Base-by-base conservation (phyloP, 805 yeast genomes). In the Maudiozyma bulderi region DNA sequence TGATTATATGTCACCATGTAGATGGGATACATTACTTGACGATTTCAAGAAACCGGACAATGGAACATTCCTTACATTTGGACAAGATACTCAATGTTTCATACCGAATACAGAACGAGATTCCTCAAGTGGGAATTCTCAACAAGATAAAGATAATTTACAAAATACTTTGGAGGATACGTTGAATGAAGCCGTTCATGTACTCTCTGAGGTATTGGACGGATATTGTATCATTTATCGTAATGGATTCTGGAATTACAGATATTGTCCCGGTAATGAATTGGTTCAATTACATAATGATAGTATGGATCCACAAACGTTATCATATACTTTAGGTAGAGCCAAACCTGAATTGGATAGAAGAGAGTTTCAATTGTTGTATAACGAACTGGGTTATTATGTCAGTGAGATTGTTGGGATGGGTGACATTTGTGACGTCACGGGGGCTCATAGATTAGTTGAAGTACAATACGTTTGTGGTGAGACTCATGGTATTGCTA, bases 401-500 rank as follows among this genome's bases (percentile, higher is more conserved):
- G 51, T 66, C 3, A 62, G 64, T 47, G 63, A 65, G 43, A 40
- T 49, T 10, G 60, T 81, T 60, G 66, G 65, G 50, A 48, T 66
- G 61, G 93, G 91, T 8, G 74, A 75, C 20, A 47, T 67, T 3
- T 84, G 93, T 64, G 86, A 80, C 55, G 59, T 80, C 43, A 81
- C 86, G 0, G 71, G 71, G 2, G 59, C 65, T 30, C 76, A 76
- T 2, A 71, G 91, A 47, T 58, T 69, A 4, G 68, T 77, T 3
- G 84, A 81, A 49, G 65, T 84, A 5, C 74, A 73, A 45, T 82
- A 77, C 58, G 68, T 71, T 35, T 84, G 91, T 61, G 71, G 72
- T 3, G 55, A 57, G 10, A 57, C 59, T 15, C 52, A 52, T 29
- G 56, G 54, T 5, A 59, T 60, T 44, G 59, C 59, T 9, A 53